phyloP scores from a whole-genome alignment of 805 yeast genomes.

The Cyberlindnera subsufficiens region DNA sequence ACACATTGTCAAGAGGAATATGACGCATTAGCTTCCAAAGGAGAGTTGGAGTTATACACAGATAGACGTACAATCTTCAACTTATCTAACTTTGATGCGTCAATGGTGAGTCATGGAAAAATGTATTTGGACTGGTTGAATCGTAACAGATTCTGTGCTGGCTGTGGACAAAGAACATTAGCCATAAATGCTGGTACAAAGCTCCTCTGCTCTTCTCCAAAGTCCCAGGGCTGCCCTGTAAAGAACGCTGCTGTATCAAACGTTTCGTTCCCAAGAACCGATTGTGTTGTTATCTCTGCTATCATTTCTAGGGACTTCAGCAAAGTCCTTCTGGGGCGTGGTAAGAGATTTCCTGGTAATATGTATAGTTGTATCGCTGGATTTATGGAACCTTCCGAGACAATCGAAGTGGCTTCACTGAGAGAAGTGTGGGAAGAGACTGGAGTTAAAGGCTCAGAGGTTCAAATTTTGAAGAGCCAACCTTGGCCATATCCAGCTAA shows the following conservation, averaged over 20 bases:
- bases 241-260: slow-evolving; percentile 53
- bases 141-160: slow-evolving; percentile 76
- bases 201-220: slow-evolving; percentile 36
- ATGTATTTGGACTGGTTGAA: slow-evolving; percentile 84
- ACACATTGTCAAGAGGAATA: slow-evolving; percentile 2
- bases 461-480: slow-evolving; percentile 66
- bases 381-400: slow-evolving; percentile 92
- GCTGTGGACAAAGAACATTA: slow-evolving; percentile 65
- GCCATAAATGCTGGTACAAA: slow-evolving; percentile 68
- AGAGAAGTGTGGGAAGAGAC: slow-evolving; percentile 96
- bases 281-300: slow-evolving; percentile 81
- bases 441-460: slow-evolving; percentile 60
- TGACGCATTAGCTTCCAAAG: not conserved
- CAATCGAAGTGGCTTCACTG: slow-evolving; percentile 79
- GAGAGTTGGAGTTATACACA: not conserved
- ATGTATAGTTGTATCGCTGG: slow-evolving; percentile 91
- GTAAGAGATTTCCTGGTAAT: slow-evolving; percentile 49
- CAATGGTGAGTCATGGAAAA: slow-evolving; percentile 71
- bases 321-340: slow-evolving; percentile 65
- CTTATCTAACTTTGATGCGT: slow-evolving; percentile 41
- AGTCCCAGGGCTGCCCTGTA: slow-evolving; percentile 26
- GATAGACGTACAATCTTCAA: slow-evolving; percentile 17
- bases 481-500: slow-evolving; percentile 98
- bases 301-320: slow-evolving; percentile 56
- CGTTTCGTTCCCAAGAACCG: slow-evolving; percentile 87